Conservation (phyloP, 2,329 filamentous ascomycete species). For the Alternaria angustiovoidea region DNA sequence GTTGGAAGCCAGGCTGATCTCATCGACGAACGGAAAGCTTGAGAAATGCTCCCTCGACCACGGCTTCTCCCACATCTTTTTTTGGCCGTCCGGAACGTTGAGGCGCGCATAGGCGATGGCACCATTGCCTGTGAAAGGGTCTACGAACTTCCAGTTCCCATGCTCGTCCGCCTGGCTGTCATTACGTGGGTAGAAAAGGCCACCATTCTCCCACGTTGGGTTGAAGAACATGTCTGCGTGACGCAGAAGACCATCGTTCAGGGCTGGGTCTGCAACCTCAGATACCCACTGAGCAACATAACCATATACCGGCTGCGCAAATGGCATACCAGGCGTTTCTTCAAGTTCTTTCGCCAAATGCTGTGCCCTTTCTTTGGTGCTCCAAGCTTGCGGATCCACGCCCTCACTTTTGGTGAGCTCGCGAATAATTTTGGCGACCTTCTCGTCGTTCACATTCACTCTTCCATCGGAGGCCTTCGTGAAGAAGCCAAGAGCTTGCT, state of each 20-base stretch:
- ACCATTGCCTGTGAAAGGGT: slow-evolving; percentile 49
- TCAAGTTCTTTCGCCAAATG: not conserved
- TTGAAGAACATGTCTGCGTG: slow-evolving; percentile 13
- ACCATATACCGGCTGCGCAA: not conserved
- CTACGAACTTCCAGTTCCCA: slow-evolving; percentile 38
- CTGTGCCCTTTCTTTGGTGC: not conserved
- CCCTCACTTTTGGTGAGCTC: not conserved
- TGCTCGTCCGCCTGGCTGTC: slow-evolving; percentile 31
- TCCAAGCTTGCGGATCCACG: not conserved
- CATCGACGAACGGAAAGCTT: slow-evolving; percentile 42
- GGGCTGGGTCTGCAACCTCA: not conserved
- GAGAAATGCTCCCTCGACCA: slow-evolving; percentile 37
- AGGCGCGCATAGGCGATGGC: slow-evolving; percentile 49
- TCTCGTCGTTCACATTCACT: not conserved
- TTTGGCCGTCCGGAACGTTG: slow-evolving; percentile 50
- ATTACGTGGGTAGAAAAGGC: slow-evolving; percentile 47
- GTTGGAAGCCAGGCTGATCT: slow-evolving; percentile 23
- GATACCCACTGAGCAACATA: not conserved
- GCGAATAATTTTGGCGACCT: not conserved
- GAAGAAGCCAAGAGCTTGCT: not conserved
- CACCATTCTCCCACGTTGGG: slow-evolving; percentile 48
- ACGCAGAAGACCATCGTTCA: not conserved
- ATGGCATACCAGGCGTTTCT: not conserved
- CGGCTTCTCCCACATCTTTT: slow-evolving; percentile 47
- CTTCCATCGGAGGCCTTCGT: not conserved